Percentiles rank a stretch among this genome's conserved stretches.
Evolutionary conservation across 2,329 filamentous ascomycete species (phyloP).

Genomic region (Ceratocystis colombiana): DNA sequence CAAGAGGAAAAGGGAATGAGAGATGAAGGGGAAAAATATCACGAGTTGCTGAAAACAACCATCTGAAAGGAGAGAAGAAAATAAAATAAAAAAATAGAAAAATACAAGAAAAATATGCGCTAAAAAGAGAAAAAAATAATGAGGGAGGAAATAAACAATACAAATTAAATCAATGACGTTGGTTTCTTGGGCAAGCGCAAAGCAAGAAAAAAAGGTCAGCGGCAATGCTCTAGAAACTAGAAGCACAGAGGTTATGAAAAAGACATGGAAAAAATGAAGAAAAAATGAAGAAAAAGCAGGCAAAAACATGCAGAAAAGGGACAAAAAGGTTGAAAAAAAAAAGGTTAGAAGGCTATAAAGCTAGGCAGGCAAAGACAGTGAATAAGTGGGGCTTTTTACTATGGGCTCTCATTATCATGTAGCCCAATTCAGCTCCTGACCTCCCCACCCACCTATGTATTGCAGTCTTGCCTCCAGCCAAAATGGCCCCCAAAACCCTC

Average conservation of each 20-base stretch:
- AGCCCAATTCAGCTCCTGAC: too few species aligned
- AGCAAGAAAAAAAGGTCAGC: neutral
- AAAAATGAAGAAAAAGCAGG: neutral
- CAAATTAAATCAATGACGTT: constrained; percentile 9
- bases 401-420: neutral
- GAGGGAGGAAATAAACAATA: neutral
- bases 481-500: constrained; percentile 26
- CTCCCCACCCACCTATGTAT: too few species aligned
- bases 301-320: neutral
- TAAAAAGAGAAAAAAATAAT: neutral
- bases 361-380: neutral
- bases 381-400: neutral
- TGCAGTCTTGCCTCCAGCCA: too few species aligned
- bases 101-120: neutral
- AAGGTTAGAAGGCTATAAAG: neutral
- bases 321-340: neutral
- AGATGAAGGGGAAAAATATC: neutral
- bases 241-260: neutral
- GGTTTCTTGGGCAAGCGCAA: neutral
- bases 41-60: neutral
- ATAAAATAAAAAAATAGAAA: neutral
- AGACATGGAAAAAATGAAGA: neutral
- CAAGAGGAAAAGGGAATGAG: neutral
- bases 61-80: neutral
- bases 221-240: too few species aligned